Evolutionary conservation across 2,329 filamentous ascomycete species (phyloP), one percentile per base, ranked within the genome.

Genomic region (Trichoderma atrobrunneum): DNA sequence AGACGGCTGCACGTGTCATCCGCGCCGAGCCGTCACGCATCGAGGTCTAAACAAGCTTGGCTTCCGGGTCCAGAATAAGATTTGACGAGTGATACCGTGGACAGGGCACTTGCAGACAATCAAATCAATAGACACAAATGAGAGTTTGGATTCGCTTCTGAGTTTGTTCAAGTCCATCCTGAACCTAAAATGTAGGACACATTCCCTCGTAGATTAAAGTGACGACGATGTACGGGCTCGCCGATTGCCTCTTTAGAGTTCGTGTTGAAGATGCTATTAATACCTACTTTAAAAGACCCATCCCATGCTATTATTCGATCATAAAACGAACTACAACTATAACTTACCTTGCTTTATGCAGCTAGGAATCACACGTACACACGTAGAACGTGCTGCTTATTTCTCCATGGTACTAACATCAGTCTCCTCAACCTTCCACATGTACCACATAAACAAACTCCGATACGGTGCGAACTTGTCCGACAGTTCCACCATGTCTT

Each of bases 371-470:
- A 66, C 63, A 56, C 39, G 16, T 43, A 43, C 39, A 43, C 39
- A 51, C 26, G 30, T 28, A 26, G 36, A 18, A 66, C 60, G 30
- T 26, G 66, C 18, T 65, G 72, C 54, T 36, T 57, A 57, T 69
- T 76, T 79, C 77, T 89, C 88, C 80, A 91, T 78, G 3, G 87
- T 87, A 74, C 86, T 89, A 30, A 95, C 83, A 80, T 97, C 92
- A 5, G 94, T 93, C 78, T 94, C 90, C 79, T 92, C 92, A 12
- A 95, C 90, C 72, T 92, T 86, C 95, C 95, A 98, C 93, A 97
- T 97, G 80, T 97, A 97, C 95, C 95, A 98, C 95, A 98, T 98
- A 78, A 97, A 97, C 57, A 98, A 80, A 77, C 92, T 96, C 78
- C 95, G 91, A 82, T 97, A 98, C 4, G 95, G 96, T 72, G 88